Evolutionary conservation across 345 rosid genomes (phyloP).

Genomic region (Linum trigynum): DNA sequence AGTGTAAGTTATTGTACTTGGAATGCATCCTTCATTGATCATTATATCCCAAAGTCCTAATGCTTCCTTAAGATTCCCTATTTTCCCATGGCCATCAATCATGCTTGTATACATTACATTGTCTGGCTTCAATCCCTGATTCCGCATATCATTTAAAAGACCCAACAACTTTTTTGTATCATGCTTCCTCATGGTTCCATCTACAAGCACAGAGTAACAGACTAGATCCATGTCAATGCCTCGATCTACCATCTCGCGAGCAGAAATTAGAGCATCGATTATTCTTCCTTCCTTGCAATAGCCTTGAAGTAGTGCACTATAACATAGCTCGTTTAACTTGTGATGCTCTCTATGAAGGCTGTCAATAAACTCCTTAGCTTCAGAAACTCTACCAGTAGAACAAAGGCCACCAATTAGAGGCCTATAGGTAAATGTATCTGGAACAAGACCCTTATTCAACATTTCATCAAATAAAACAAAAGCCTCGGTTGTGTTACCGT

Average conservation of each 20-base stretch:
- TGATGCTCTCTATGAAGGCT: slow-evolving; percentile 42
- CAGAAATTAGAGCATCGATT: slow-evolving; percentile 50
- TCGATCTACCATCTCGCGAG: slow-evolving; percentile 60
- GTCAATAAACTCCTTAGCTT: slow-evolving; percentile 68
- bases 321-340: slow-evolving; percentile 77
- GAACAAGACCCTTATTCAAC: slow-evolving; percentile 56
- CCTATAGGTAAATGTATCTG: slow-evolving; percentile 79
- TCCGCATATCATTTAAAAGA: slow-evolving; percentile 63
- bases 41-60: slow-evolving; percentile 65
- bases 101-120: slow-evolving; percentile 62
- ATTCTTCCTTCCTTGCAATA: slow-evolving; percentile 77
- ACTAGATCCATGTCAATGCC: slow-evolving; percentile 77
- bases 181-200: slow-evolving; percentile 54
- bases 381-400: slow-evolving; percentile 44
- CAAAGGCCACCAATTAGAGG: slow-evolving; percentile 77
- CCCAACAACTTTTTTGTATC: slow-evolving; percentile 36
- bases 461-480: slow-evolving; percentile 58
- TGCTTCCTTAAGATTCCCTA: slow-evolving; percentile 60
- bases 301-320: slow-evolving; percentile 64
- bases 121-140: slow-evolving; percentile 64
- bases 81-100: slow-evolving; percentile 71
- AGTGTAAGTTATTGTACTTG: slow-evolving; percentile 76
- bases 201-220: slow-evolving; percentile 70
- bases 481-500: slow-evolving; percentile 48
- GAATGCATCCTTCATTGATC: slow-evolving; percentile 59